Conservation (phyloP, 805 yeast genomes). For the Yarrowia deformans region DNA sequence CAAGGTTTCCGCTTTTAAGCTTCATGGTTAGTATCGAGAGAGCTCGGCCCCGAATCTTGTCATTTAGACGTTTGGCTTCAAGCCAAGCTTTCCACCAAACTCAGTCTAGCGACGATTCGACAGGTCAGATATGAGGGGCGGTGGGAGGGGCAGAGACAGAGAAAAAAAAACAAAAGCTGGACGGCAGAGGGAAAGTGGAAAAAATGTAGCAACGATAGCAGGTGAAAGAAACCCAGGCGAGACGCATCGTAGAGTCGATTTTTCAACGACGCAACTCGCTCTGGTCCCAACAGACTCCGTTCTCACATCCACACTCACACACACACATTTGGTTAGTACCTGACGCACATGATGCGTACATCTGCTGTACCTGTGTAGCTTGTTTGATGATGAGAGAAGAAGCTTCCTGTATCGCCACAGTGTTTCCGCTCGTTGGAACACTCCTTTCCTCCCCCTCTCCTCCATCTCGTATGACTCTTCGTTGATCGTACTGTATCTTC, state of each 20-base stretch:
- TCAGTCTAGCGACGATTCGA: slow-evolving; percentile 3
- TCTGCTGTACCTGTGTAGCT: neutral
- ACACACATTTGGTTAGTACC: neutral
- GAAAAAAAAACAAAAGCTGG: neutral
- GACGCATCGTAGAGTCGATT: too few relatives aligned
- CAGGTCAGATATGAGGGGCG: neutral
- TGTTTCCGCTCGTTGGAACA: too few relatives aligned
- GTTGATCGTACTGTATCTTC: neutral
- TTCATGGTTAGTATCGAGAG: slow-evolving; percentile 5
- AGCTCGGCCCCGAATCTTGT: slow-evolving; percentile 1
- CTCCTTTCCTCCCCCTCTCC: too few relatives aligned
- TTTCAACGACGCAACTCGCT: too few relatives aligned
- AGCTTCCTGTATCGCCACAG: too few relatives aligned
- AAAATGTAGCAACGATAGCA: too few relatives aligned
- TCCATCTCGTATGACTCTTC: neutral
- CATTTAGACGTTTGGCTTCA: slow-evolving; percentile 15
- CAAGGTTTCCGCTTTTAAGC: neutral
- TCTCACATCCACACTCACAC: too few relatives aligned
- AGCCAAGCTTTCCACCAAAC: slow-evolving; percentile 3
- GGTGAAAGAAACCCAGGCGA: too few relatives aligned
- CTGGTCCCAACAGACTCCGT: too few relatives aligned
- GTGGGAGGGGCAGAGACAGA: neutral
- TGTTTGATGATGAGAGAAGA: neutral
- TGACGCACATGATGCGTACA: slow-evolving; percentile 2
- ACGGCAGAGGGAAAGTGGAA: too few relatives aligned